Evolutionary conservation across 2,329 filamentous ascomycete genomes (phyloP), one percentile per base, ranked within the genome.

Genomic region (Colletotrichum chlorophyti): DNA sequence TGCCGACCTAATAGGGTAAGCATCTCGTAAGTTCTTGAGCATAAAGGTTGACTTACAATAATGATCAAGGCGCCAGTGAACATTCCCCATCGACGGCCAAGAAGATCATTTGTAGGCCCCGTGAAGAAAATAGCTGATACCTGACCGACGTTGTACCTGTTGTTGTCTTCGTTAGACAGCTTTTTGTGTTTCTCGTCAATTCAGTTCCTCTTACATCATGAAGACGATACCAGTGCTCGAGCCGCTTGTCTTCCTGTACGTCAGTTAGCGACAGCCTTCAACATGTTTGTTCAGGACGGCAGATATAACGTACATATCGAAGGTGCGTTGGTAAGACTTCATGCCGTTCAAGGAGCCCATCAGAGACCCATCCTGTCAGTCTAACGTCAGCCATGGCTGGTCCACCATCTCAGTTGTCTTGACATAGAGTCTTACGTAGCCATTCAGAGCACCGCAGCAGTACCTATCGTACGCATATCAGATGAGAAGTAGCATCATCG

Each of bases 51-150:
- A 1, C 76, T 76, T 11, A 74, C 64, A 29, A 79, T 73, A 54
- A 79, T 78, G 23, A 79, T 65, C 2, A 72, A 51, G 7, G 72
- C 65, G 1, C 75, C 76, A 11, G 62, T 63, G 19, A 76, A 72
- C 74, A 79, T 79, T 35, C 76, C 76, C 17, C 65, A 69, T 4
- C 76, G 73, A 21, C 76, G 69, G 3, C 76, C 76, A 46, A 76
- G 71, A 27, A 69, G 64, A 50, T 79, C 76, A 43, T 74, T 76
- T 8, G 75, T 65, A 6, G 73, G 75, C 10, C 75, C 55, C 1
- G 55, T 59, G 2, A 59, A 59, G 10, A 37, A 40, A 9, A 59
- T 73, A 10, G 75, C 76, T 15, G 70, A 62, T 53, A 79, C 73
- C 50, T 72, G 74, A 14, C 76, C 76, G 34, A 79, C 68, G n/a